Base-by-base conservation (phyloP, 192 early-diverging fungal genomes). In the Geranomyces michiganensis region DNA sequence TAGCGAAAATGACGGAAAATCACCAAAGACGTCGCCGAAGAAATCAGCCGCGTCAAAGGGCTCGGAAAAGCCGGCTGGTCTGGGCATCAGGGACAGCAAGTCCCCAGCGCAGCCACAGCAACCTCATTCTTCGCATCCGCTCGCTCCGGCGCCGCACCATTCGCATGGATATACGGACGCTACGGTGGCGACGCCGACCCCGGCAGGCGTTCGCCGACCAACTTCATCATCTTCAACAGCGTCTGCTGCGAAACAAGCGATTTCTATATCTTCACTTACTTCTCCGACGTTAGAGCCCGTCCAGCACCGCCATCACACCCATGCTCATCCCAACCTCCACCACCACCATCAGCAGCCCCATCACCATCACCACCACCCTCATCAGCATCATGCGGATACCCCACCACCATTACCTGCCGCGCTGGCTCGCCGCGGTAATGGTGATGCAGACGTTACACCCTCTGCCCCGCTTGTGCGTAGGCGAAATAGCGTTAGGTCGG, bases 211-310 rank as follows among this genome's bases (percentile, higher is more conserved):
- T 9, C 51, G 51, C 51, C 51, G n/a, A 7, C 51, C 51, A n/a
- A 53, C 17, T 4, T 53, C 51, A n/a, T 53, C 51, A 17, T n/a
- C 51, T 6, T 53, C 51, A 17, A 7, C 51, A n/a, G 24, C 51
- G 15, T 53, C 51, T 26, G 19, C 51, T 53, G 51, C 51, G n/a
- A 53, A 53, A 53, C 19, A 53, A 24, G 51, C 51, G 7, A 53
- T 53, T 17, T 53, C 51, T n/a, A 53, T 53, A 53, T 53, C 51
- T 6, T 53, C 51, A n/a, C 51, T 53, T 7, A 53, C 51, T 4
- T 3, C 51, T 2, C 24, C 51, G 51, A 9, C 51, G 4, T 24
- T 26, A 17, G 24, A n/a, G 24, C 51, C 19, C 3, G 7, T 24
- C n/a, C 24, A 24, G 3, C 51, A 53, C 51, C 19, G n/a, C n/a